Percentiles rank a stretch among this genome's conserved stretches.
Evolutionary conservation across 176 grass and related monocot species (phyloP).

Genomic region (Metroxylon sagu): DNA sequence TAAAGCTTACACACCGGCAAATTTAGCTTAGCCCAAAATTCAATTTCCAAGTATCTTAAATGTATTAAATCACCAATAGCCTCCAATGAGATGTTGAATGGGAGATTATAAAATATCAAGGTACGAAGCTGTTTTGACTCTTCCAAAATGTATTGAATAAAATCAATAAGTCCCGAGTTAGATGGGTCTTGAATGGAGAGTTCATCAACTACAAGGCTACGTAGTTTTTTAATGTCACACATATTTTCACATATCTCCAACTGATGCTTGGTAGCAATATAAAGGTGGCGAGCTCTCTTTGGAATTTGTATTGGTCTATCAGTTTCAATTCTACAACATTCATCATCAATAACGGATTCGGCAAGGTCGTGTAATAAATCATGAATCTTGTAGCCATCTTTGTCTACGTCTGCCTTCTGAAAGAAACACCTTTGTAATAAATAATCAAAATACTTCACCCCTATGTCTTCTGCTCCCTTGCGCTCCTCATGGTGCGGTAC

Average conservation of each 20-base stretch:
- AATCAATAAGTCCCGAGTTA: constrained; percentile 1
- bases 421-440: constrained; percentile 34
- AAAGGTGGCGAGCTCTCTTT: constrained; percentile 27
- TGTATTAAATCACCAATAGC: constrained; percentile 20
- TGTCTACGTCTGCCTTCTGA: constrained; percentile 3
- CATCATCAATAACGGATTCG: constrained; percentile 26
- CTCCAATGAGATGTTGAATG: constrained; percentile 11
- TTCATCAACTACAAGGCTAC: constrained; percentile 35
- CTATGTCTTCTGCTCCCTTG: constrained; percentile 20
- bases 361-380: constrained; percentile 47
- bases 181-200: background rate
- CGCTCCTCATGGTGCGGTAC: constrained; percentile 5
- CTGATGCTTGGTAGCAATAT: constrained; percentile 28
- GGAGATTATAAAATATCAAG: constrained; percentile 20
- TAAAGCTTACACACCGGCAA: constrained; percentile 31
- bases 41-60: constrained; percentile 38
- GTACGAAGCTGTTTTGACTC: constrained; percentile 18
- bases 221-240: constrained; percentile 23
- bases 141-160: constrained; percentile 10
- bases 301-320: constrained; percentile 8
- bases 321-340: constrained; percentile 37
- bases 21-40: background rate
- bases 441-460: constrained; percentile 23
- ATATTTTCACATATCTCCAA: background rate
- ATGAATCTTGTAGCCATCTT: constrained; percentile 34